phyloP scores from a whole-genome alignment of 129 eudicot genomes.

The Chrysanthemum makinoi region DNA sequence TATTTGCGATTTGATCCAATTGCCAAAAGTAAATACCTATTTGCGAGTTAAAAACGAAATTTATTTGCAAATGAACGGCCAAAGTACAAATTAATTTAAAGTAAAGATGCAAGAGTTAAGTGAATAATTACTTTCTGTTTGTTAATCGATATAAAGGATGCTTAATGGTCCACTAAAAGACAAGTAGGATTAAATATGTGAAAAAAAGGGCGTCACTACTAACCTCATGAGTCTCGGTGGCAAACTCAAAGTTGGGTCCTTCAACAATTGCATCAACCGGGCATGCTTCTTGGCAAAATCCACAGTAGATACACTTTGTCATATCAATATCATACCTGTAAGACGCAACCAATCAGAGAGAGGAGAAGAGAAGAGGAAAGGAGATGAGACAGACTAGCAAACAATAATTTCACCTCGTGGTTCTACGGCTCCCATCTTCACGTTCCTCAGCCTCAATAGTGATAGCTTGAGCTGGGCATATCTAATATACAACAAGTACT shows the following conservation, averaged over 20 bases:
- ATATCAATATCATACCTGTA: constrained; percentile 93
- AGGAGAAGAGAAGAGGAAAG: constrained; percentile 15
- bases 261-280: constrained; percentile 99
- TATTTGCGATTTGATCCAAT: too few species aligned
- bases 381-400: constrained; percentile 1
- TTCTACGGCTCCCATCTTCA: constrained; percentile 99
- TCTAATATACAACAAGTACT: constrained; percentile 38
- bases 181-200: background rate
- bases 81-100: too few species aligned
- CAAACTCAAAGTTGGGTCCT: constrained; percentile 98
- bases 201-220: constrained; percentile 9
- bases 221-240: constrained; percentile 99
- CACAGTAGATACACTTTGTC: constrained; percentile 99
- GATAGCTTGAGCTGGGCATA: constrained; percentile 99
- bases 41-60: too few species aligned
- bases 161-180: background rate
- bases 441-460: constrained; percentile 99
- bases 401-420: constrained; percentile 63
- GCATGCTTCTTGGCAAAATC: constrained; percentile 99
- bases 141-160: too few species aligned
- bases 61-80: too few species aligned
- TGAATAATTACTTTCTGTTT: too few species aligned
- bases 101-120: too few species aligned
- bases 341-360: constrained; percentile 17
- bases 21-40: too few species aligned